Percentiles rank a stretch among this genome's conserved stretches.
Evolutionary conservation across 805 yeast species (phyloP).

Genomic region (Lipomyces anomalus): DNA sequence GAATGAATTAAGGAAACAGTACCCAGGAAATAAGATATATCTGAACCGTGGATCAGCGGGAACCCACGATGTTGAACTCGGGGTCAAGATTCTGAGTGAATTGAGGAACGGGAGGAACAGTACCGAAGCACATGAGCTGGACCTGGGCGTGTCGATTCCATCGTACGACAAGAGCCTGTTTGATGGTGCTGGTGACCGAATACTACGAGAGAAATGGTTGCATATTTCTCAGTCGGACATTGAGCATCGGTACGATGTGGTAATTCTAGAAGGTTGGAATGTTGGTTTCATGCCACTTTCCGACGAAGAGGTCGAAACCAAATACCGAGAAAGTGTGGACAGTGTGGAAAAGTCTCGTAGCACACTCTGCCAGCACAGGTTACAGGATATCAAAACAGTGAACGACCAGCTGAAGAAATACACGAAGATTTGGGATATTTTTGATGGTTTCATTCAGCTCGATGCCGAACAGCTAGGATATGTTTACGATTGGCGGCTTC

Average conservation of each 20-base stretch:
- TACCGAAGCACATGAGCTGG: too few relatives aligned
- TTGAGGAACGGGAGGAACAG: constrained; percentile 34
- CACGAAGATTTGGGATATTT: constrained; percentile 47
- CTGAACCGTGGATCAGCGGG: constrained; percentile 90
- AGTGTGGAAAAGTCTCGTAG: constrained; percentile 6
- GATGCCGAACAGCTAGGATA: constrained; percentile 54
- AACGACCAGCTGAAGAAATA: constrained; percentile 52
- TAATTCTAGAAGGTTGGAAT: constrained; percentile 93
- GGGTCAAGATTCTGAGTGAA: constrained; percentile 21
- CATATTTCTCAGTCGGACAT: constrained; percentile 26
- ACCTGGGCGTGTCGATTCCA: constrained; percentile 45
- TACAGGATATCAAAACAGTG: constrained; percentile 36
- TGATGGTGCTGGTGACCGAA: constrained; percentile 78
- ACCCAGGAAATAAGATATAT: constrained; percentile 49
- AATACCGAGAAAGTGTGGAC: constrained; percentile 29
- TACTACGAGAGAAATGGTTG: too few relatives aligned
- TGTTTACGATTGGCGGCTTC: constrained; percentile 72
- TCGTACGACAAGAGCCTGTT: constrained; percentile 69
- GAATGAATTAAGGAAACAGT: constrained; percentile 36
- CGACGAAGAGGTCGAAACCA: constrained; percentile 28
- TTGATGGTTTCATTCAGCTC: constrained; percentile 57
- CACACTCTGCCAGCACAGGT: constrained; percentile 29
- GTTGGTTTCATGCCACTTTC: constrained; percentile 57
- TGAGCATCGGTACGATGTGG: constrained; percentile 48
- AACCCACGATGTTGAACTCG: constrained; percentile 68